Base-by-base conservation (phyloP, 768 basidiomycete species). In the Chlorophyllum brunneum region DNA sequence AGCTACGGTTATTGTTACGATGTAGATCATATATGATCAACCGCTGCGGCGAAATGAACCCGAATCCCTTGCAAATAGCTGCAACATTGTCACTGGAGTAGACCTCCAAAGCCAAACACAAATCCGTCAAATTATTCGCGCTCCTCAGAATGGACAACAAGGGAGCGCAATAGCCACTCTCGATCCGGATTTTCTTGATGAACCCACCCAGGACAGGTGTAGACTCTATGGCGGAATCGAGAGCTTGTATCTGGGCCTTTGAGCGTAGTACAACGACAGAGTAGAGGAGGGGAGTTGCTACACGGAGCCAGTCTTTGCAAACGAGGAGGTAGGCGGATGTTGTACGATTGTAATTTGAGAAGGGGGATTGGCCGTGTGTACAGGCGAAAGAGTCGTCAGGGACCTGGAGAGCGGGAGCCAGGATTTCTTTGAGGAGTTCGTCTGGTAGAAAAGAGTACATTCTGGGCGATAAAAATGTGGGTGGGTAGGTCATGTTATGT, bases 251-350 rank as follows among this genome's bases (percentile, higher is more conserved):
- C 15, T 64, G 61, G 9, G 61, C 60, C n/a, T 54, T 60, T 4
- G 63, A 65, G n/a, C 62, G 62, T 1, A 65, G 51, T n/a, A 65
- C 51, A 6, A 65, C 61, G 11, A 58, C 54, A 31, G 59, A 39
- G 44, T 67, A 67, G 5, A 67, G 61, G 8, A 64, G 57, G 2
- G 63, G 63, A 0, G 61, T 66, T 3, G 58, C 56, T n/a, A 64
- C 59, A 27, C 63, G 61, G 26, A 63, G 60, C 65, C 65, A 66
- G 9, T 54, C 42, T 37, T 65, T 66, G 48, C 56, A 62, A 2
- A 63, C 61, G 9, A 61, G 41, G 20, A 66, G 61, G 36, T 51
- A 51, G 2, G 52, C 58, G 3, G 61, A 62, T 5, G 54, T 59
- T 4, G 60, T 58, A 13, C 45, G 44, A 13, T 54, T 44, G 46